Conservation (phyloP, 495 filamentous ascomycete species). For the Penicillium coffeae region DNA sequence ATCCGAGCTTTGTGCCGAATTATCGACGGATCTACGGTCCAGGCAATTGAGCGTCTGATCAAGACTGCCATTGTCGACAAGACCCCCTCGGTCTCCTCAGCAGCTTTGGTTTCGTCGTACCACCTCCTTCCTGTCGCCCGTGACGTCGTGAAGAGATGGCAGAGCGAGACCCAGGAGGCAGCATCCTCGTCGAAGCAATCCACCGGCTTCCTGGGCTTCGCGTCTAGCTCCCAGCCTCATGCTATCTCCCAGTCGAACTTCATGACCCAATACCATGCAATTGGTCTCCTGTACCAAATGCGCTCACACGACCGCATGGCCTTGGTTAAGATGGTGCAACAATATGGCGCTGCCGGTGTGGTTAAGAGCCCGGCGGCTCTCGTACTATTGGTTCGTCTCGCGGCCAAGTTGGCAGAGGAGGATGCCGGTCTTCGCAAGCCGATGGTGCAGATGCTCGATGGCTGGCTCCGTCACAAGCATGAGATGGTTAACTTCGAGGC, state of each 20-base stretch:
- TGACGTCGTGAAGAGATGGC: conserved; percentile 96
- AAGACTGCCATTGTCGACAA: conserved; percentile 99
- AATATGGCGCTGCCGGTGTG: conserved; percentile 84
- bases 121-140: conserved; percentile 94
- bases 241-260: conserved; percentile 69
- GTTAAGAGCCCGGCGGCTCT: conserved; percentile 93
- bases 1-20: conserved; percentile 95
- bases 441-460: conserved; percentile 93
- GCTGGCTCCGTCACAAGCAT: conserved; percentile 96
- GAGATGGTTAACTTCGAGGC: conserved; percentile 99
- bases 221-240: conserved; percentile 61
- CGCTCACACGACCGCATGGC: conserved; percentile 96
- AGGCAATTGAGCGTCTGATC: conserved; percentile 96
- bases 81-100: conserved; percentile 95
- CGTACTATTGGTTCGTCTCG: conserved; percentile 86
- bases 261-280: conserved; percentile 98
- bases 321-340: conserved; percentile 99
- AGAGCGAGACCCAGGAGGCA: conserved; percentile 97
- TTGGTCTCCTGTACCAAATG: conserved; percentile 97
- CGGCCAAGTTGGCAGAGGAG: conserved; percentile 92
- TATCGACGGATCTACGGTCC: conserved; percentile 96
- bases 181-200: conserved; percentile 85
- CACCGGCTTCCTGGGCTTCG: conserved; percentile 86
- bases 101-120: conserved; percentile 95
- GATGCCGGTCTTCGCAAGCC: conserved; percentile 82